Evolutionary conservation across 495 filamentous ascomycete species (phyloP).

Genomic region (Penicillium goetzii): DNA sequence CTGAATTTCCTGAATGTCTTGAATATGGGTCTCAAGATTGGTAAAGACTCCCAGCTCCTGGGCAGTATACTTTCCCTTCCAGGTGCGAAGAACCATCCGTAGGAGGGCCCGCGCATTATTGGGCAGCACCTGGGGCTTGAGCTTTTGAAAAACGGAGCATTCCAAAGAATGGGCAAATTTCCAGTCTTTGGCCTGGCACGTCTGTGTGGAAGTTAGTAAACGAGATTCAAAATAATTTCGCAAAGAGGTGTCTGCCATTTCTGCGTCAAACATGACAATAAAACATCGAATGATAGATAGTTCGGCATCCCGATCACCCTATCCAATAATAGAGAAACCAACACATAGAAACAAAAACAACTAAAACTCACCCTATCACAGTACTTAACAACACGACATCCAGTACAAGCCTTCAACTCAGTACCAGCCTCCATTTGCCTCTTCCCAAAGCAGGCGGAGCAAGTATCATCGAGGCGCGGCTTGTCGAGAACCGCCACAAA

Average conservation of each 20-base stretch:
- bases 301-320: neutral
- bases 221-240: neutral
- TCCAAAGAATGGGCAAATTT: constrained; percentile 61
- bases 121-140: constrained; percentile 55
- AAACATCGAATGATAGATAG: neutral
- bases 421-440: constrained; percentile 29
- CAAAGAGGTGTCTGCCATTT: neutral
- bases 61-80: constrained; percentile 36
- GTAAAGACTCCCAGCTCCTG: constrained; percentile 47
- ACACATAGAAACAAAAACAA: constrained; percentile 10
- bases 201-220: constrained; percentile 36
- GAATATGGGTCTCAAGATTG: constrained; percentile 52
- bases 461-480: constrained; percentile 45
- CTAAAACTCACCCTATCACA: constrained; percentile 61
- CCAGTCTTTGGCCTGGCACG: constrained; percentile 66
- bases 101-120: constrained; percentile 60
- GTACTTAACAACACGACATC: constrained; percentile 65
- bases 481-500: constrained; percentile 52
- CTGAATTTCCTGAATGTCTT: constrained; percentile 43
- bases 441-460: constrained; percentile 49
- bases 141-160: constrained; percentile 55
- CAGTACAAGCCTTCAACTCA: constrained; percentile 59
- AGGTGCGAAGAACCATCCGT: constrained; percentile 52
- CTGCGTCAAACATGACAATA: neutral
- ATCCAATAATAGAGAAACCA: neutral